A percentile compares a stretch with the other conserved stretches of the same genome.
These are phyloP conservation scores for Curvularia hawaiiensis DNA, from an alignment of 2,329 filamentous ascomycete genomes.

Conservation along the genomic window DNA sequence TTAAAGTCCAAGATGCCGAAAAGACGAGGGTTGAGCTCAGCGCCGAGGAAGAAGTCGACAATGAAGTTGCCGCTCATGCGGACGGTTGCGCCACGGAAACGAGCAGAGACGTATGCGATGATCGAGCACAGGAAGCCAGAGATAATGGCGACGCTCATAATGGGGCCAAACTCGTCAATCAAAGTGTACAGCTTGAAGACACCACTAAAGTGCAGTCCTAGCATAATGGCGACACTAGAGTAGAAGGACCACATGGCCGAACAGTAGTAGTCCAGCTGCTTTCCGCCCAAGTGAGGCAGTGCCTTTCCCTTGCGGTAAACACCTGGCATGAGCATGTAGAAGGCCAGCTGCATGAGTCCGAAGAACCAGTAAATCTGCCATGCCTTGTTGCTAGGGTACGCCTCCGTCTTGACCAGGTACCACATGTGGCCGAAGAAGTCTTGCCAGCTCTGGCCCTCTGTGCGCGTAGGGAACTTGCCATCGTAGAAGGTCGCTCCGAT, in stretches of 20 bases:
- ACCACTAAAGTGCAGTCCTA: slow-evolving; percentile 78
- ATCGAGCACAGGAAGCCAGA: slow-evolving; percentile 85
- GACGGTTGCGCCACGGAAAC: slow-evolving; percentile 80
- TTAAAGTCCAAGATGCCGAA: slow-evolving; percentile 87
- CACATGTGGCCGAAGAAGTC: slow-evolving; percentile 76
- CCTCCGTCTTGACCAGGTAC: slow-evolving; percentile 77
- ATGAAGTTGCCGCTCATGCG: slow-evolving; percentile 85
- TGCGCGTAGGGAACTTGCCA: slow-evolving; percentile 75
- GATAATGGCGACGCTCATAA: slow-evolving; percentile 91
- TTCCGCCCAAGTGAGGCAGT: slow-evolving; percentile 77
- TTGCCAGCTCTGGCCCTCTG: slow-evolving; percentile 66
- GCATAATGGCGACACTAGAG: slow-evolving; percentile 74
- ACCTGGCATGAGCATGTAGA: slow-evolving; percentile 86
- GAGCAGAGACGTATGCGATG: slow-evolving; percentile 84
- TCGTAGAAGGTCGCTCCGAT: slow-evolving; percentile 92
- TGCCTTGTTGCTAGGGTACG: slow-evolving; percentile 79
- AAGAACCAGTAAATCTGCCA: slow-evolving; percentile 97
- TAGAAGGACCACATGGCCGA: slow-evolving; percentile 89
- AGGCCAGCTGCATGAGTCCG: slow-evolving; percentile 80
- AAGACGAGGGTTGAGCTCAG: slow-evolving; percentile 84
- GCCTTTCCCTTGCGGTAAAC: slow-evolving; percentile 89
- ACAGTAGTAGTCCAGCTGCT: slow-evolving; percentile 94
- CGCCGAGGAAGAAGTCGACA: slow-evolving; percentile 92
- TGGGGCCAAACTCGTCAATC: slow-evolving; percentile 91
- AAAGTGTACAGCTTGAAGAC: slow-evolving; percentile 89